Base-by-base conservation (phyloP, 192 early-diverging fungal species). In the Mortierella hygrophila region DNA sequence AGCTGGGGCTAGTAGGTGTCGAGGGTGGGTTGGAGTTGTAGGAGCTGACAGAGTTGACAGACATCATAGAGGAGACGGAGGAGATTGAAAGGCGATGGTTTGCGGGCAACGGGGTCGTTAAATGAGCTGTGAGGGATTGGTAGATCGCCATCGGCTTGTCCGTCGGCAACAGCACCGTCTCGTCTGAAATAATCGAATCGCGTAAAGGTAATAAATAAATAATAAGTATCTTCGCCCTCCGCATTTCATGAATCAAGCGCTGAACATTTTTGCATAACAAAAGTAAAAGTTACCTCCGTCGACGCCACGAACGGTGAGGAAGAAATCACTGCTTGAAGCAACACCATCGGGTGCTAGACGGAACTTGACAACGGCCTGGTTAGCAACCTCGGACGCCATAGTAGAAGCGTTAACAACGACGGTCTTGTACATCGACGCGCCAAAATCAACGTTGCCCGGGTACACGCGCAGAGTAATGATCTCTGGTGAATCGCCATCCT, bases 71-170 rank as follows among this genome's bases (percentile, higher is more conserved):
- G 20, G 89, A 89, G 11, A 89, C 72, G 0, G 89, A 90, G 26
- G 88, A 85, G 32, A 85, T 82, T 0, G 88, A 89, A 29, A 76
- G 78, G 20, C 89, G 91, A 20, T 85, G 88, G 32, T 90, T 87
- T 15, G 91, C 81, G 7, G 92, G 92, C 83, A 93, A 76, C 26
- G 91, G 90, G 21, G 88, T 90, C 1, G 89, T 90, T 32, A 89
- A 74, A 80, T 89, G 88, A 21, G 90, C 81, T n/a, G 81, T 91
- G 38, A 93, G 75, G 1, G 91, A 88, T 37, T 92, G 83, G 72
- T 90, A 93, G 23, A 93, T 92, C 8, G 89, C 89, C 72, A 93
- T 81, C 38, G 91, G 89, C 76, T 91, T 89, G 83, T 93, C 91
- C 46, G 89, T 76, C 11, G 92, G 91, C 54, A 81, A 81, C 23